These are phyloP conservation scores for Daldinia concentrica DNA, from an alignment of 495 filamentous ascomycete genomes.

Conservation along the genomic window DNA sequence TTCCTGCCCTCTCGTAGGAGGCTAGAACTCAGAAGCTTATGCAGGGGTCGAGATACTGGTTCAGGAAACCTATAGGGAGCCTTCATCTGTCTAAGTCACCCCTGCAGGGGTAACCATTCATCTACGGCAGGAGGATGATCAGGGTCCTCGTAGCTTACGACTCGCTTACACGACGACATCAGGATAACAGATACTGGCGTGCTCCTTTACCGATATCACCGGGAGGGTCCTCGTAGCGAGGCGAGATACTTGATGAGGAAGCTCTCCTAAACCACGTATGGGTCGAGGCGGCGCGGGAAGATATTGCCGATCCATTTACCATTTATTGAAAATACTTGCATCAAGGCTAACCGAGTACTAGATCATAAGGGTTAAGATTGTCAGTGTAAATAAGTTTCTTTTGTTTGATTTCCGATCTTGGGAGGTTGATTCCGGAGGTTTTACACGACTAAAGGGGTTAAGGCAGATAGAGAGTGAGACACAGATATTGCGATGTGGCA, in stretches of 20 bases:
- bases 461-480: constrained; percentile 36
- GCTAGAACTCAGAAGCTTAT: constrained; percentile 32
- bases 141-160: constrained; percentile 32
- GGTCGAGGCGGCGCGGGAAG: constrained; percentile 19
- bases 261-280: constrained; percentile 8
- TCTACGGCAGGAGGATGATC: constrained; percentile 25
- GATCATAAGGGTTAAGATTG: constrained; percentile 32
- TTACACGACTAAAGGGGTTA: constrained; percentile 28
- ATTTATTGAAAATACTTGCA: constrained; percentile 37
- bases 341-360: constrained; percentile 19
- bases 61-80: constrained; percentile 23
- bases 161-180: constrained; percentile 22
- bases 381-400: constrained; percentile 22
- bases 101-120: constrained; percentile 12
- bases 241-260: constrained; percentile 32
- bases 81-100: constrained; percentile 20
- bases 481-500: constrained; percentile 40
- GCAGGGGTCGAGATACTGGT: constrained; percentile 32
- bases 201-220: constrained; percentile 21
- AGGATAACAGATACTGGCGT: constrained; percentile 20
- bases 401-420: constrained; percentile 34
- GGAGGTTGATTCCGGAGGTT: constrained; percentile 33
- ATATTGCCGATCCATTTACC: constrained; percentile 41
- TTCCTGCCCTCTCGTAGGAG: constrained; percentile 21
- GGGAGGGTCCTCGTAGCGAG: not conserved